Percentiles rank a stretch among this genome's conserved stretches.
These are phyloP conservation scores for Fusarium sp. DNA, from an alignment of 2,329 filamentous ascomycete genomes.

Conservation along the genomic window DNA sequence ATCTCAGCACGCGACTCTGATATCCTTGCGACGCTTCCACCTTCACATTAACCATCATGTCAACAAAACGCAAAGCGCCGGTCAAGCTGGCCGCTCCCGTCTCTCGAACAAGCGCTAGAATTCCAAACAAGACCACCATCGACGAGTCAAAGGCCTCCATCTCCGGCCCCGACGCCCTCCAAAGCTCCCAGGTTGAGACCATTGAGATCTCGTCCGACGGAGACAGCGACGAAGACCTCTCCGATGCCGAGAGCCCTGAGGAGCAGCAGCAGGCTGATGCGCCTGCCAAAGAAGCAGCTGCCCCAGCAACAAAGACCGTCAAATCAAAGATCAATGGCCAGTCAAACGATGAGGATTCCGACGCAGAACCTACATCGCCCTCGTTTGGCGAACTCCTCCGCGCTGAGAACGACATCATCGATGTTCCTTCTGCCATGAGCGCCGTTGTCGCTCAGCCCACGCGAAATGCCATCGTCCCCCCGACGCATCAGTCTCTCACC, in stretches of 20 bases:
- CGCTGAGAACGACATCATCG: constrained; percentile 76
- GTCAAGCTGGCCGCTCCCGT: constrained; percentile 67
- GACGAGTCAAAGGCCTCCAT: constrained; percentile 70
- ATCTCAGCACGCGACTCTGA: constrained; percentile 34
- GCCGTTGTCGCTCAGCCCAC: constrained; percentile 54
- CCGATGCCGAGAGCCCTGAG: constrained; percentile 57
- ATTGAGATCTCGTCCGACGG: constrained; percentile 70
- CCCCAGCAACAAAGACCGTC: constrained; percentile 23
- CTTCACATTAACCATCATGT: constrained; percentile 56
- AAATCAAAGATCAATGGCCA: constrained; percentile 44
- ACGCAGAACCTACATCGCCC: constrained; percentile 65
- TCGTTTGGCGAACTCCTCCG: constrained; percentile 90
- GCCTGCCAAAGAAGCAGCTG: constrained; percentile 22
- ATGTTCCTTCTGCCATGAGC: constrained; percentile 65
- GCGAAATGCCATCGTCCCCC: constrained; percentile 65
- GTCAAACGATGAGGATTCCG: constrained; percentile 51
- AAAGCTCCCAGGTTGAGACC: constrained; percentile 54
- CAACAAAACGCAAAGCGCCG: constrained; percentile 70
- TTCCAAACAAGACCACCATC: constrained; percentile 61
- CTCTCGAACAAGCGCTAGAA: constrained; percentile 64
- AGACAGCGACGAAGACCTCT: constrained; percentile 59
- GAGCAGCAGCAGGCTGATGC: constrained; percentile 27
- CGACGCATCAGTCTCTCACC: constrained; percentile 82
- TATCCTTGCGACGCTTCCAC: constrained; percentile 20
- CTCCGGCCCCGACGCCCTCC: constrained; percentile 55